Evolutionary conservation across 306 rosid genomes (phyloP).

Genomic region (Cicer bijugum): DNA sequence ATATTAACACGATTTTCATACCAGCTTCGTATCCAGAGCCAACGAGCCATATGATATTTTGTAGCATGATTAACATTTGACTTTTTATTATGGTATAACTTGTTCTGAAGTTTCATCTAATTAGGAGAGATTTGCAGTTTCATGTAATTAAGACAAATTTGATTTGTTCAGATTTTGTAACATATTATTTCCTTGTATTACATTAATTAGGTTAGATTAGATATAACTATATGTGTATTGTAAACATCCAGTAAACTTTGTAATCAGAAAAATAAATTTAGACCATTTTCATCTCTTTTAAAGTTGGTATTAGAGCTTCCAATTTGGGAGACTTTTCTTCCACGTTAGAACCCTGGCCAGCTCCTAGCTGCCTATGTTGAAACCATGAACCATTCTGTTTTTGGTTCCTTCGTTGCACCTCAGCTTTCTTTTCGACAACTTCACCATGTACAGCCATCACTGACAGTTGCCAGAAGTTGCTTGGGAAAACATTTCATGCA

Average conservation of each 20-base stretch:
- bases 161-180: background rate
- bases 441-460: background rate
- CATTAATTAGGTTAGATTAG: constrained; percentile 1
- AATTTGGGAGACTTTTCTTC: constrained; percentile 14
- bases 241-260: constrained; percentile 10
- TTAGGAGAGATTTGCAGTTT: background rate
- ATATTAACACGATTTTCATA: constrained; percentile 13
- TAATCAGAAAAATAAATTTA: constrained; percentile 6
- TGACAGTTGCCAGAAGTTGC: background rate
- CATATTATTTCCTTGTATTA: background rate
- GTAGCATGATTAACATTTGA: constrained; percentile 5
- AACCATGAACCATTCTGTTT: background rate
- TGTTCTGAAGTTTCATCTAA: background rate
- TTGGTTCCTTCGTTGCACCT: background rate
- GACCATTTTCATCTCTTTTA: constrained; percentile 3
- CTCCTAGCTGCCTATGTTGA: background rate
- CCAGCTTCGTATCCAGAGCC: constrained; percentile 24
- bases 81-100: background rate
- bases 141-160: too few relatives aligned
- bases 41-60: constrained; percentile 8
- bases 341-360: background rate
- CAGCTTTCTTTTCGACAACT: background rate
- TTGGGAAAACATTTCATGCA: background rate
- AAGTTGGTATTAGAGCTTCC: background rate
- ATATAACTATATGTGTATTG: background rate